Percentiles rank a stretch among this genome's conserved stretches.
phyloP scores from a whole-genome alignment of 129 eudicot genomes.

The Flaveria trinervia region DNA sequence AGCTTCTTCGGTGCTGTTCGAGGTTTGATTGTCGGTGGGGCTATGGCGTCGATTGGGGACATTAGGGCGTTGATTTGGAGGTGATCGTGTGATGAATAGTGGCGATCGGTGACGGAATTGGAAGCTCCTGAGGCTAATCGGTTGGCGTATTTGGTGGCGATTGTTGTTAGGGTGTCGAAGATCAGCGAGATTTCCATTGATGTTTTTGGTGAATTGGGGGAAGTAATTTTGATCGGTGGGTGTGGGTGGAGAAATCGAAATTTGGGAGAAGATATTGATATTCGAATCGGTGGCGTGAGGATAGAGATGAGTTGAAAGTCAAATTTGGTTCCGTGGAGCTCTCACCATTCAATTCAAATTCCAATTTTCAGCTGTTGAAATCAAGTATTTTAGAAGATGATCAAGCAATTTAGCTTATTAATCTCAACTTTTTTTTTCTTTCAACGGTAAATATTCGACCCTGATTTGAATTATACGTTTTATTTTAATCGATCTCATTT shows the following conservation, averaged over 20 bases:
- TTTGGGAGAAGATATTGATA: not conserved
- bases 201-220: not conserved
- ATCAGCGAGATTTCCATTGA: slow-evolving; percentile 39
- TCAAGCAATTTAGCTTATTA: too few relatives aligned
- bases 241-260: slow-evolving; percentile 17
- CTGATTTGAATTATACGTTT: too few relatives aligned
- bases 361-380: not conserved
- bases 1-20: slow-evolving; percentile 35
- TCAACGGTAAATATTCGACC: too few relatives aligned
- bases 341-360: slow-evolving; percentile 29
- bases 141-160: slow-evolving; percentile 37
- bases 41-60: slow-evolving; percentile 35
- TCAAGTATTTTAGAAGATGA: too few relatives aligned
- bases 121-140: slow-evolving; percentile 14
- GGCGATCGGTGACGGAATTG: slow-evolving; percentile 34
- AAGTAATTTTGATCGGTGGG: slow-evolving; percentile 3
- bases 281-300: slow-evolving; percentile 38
- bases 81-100: slow-evolving; percentile 31
- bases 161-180: slow-evolving; percentile 34
- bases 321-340: slow-evolving; percentile 10
- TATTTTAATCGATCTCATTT: too few relatives aligned
- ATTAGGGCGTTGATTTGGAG: slow-evolving; percentile 33
- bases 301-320: slow-evolving; percentile 22
- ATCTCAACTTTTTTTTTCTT: too few relatives aligned
- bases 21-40: slow-evolving; percentile 37